A percentile compares a stretch with the other conserved stretches of the same genome.
phyloP scores from a whole-genome alignment of 176 grass and related monocot species.

The Oryza glumipatula region DNA sequence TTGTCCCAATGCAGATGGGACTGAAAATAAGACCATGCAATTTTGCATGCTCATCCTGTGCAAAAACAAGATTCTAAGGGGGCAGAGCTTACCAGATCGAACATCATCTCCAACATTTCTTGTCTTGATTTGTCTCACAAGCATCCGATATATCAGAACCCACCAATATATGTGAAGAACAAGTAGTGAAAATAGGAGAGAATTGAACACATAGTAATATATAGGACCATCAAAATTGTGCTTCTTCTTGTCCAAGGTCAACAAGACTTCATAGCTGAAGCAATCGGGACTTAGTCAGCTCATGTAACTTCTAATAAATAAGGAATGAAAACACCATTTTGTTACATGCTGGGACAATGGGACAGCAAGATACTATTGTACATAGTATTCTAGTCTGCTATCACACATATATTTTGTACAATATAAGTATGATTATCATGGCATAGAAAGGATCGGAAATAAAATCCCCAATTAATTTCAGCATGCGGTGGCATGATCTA shows the following conservation, averaged over 20 bases:
- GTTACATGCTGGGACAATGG: not conserved
- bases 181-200: conserved; percentile 73
- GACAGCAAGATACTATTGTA: not conserved
- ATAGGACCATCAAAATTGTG: conserved; percentile 84
- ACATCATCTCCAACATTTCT: conserved; percentile 85
- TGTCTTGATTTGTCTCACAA: conserved; percentile 74
- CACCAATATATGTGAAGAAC: conserved; percentile 87
- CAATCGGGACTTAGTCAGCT: conserved; percentile 10
- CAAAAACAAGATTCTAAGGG: not conserved
- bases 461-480: conserved; percentile 18
- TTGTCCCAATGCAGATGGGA: not conserved
- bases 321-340: conserved; percentile 8
- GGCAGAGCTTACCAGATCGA: conserved; percentile 65
- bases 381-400: conserved; percentile 1
- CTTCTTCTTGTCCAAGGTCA: conserved; percentile 87
- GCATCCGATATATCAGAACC: conserved; percentile 84
- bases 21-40: not conserved
- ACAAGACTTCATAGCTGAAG: conserved; percentile 78
- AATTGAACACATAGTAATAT: conserved; percentile 89
- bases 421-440: not conserved
- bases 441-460: not conserved
- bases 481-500: not conserved
- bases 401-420: not conserved
- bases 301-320: not conserved
- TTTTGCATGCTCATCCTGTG: not conserved